Percentiles rank a stretch among this genome's conserved stretches.
These are phyloP conservation scores for Aspergillus sp. DNA, from an alignment of 2,329 filamentous ascomycete genomes.

Conservation along the genomic window DNA sequence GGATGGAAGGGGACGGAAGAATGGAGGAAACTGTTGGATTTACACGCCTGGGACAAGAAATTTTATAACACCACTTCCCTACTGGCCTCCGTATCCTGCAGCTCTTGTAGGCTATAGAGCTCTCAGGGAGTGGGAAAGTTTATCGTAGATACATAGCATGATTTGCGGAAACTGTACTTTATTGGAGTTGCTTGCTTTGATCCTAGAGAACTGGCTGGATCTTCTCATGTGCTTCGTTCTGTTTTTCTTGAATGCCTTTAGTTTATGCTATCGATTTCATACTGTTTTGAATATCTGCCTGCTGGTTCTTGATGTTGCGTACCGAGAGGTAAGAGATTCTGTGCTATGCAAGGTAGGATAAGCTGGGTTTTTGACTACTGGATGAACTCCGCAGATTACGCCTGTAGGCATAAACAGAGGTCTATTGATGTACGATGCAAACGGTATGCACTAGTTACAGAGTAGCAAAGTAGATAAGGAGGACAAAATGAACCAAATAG, in stretches of 20 bases:
- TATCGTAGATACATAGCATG: conserved; percentile 32
- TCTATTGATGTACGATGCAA: conserved; percentile 9
- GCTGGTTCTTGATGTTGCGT: not conserved
- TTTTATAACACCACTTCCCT: conserved; percentile 4
- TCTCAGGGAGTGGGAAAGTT: conserved; percentile 10
- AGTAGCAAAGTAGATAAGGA: not conserved
- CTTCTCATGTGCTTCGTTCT: conserved; percentile 21
- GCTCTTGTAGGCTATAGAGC: conserved; percentile 3
- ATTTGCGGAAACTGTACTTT: conserved; percentile 31
- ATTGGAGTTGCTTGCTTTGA: conserved; percentile 26
- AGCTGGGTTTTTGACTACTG: not conserved
- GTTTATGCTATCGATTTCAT: conserved; percentile 11
- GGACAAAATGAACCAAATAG: not conserved
- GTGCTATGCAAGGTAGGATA: no score
- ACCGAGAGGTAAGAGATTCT: not conserved
- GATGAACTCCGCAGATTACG: not conserved
- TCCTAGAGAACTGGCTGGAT: conserved; percentile 23
- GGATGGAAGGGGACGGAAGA: not conserved
- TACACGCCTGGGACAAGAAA: conserved; percentile 7
- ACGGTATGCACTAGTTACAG: not conserved
- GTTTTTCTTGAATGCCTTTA: not conserved
- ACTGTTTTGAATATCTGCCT: not conserved
- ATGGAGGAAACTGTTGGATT: conserved; percentile 6
- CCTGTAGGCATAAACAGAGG: not conserved
- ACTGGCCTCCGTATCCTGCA: not conserved